Evolutionary conservation across 352 stramenopile species (phyloP), one percentile per base, ranked within the genome.

Genomic region (Phytopythium montanum): DNA sequence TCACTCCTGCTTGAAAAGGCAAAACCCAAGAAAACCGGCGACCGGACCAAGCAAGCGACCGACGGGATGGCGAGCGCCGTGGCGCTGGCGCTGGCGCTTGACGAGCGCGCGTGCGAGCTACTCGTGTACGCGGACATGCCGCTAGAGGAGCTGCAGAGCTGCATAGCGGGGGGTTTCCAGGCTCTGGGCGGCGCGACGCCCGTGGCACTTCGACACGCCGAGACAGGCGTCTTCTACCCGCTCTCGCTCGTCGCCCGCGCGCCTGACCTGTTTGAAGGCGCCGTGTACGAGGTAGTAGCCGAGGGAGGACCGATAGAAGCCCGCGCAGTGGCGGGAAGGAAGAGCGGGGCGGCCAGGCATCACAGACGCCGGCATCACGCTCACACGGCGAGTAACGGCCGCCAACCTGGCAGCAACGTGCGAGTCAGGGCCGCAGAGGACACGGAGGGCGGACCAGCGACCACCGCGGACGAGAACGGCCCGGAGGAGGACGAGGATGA

Each of bases 161-260:
- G 80, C 58, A 49, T 90, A 31, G 39, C 54, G 12, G 76, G 78
- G 28, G 72, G 68, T 28, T 90, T 90, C 60, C 61, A 60, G 42
- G 6, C 36, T 25, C 66, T 69, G 48, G 49, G 19, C 9, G 45
- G 10, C 34, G 56, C 33, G 55, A n/a, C 38, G 29, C 12, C 54
- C 12, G 67, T 66, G 44, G 69, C 71, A 28, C 25, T 81, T 36
- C 52, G 39, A 18, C 62, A 71, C 53, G 61, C 49, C 42, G 61
- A 59, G 42, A 72, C 58, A 38, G 51, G 66, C 67, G 69, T 90
- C 10, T 70, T 90, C 36, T 92, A 85, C 57, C 82, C 85, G 58
- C 60, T 90, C 28, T 92, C 85, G 61, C 70, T 94, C 33, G 56
- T 94, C 34, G 70, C 71, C 25, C 72, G 64, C 51, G 72, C 72